Conservation (phyloP, 1,284 basidiomycete genomes). For the Trametes polyzona region DNA sequence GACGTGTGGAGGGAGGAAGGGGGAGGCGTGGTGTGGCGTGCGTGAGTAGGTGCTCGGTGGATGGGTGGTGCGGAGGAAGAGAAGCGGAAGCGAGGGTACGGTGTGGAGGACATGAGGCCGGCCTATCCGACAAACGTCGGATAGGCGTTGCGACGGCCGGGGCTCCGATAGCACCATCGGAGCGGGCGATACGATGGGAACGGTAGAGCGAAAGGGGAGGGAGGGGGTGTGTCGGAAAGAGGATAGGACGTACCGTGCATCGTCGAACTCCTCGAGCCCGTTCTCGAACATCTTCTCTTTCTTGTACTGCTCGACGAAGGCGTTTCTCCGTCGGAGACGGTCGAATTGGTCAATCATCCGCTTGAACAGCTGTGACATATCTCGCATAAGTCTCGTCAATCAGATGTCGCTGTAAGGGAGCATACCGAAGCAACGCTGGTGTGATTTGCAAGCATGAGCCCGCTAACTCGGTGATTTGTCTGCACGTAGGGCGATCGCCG, state of each 20-base stretch:
- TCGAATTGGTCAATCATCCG: slow-evolving; percentile 97
- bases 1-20: neutral
- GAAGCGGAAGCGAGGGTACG: neutral
- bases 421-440: slow-evolving; percentile 94
- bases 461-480: slow-evolving; percentile 91
- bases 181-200: neutral
- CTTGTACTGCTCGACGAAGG: slow-evolving; percentile 97
- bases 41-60: neutral
- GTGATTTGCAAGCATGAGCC: slow-evolving; percentile 98
- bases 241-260: slow-evolving; percentile 71
- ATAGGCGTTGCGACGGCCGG: neutral
- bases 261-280: slow-evolving; percentile 92
- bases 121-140: no score
- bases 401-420: slow-evolving; percentile 18
- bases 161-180: neutral
- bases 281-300: slow-evolving; percentile 95
- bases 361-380: slow-evolving; percentile 82
- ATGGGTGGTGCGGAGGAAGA: slow-evolving; percentile 1
- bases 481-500: slow-evolving; percentile 89
- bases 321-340: slow-evolving; percentile 85
- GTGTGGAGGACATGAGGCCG: neutral
- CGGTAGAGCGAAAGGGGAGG: neutral
- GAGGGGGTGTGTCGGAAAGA: neutral
- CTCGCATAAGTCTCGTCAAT: neutral
- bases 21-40: no score